Conservation (phyloP, 768 basidiomycete genomes). For the Hysterangium stoloniferum region DNA sequence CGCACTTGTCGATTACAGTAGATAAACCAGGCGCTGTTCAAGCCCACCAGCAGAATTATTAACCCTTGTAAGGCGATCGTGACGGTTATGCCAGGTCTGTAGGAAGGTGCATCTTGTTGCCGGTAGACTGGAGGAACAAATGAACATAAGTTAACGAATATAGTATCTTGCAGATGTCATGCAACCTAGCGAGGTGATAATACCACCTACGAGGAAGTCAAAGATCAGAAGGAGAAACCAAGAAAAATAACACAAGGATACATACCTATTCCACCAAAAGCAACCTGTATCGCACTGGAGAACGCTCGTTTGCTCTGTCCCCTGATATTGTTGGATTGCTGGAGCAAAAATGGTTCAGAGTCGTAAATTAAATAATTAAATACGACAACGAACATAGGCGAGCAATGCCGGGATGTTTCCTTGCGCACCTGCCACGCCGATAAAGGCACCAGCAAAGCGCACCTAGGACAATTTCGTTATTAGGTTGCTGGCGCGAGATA, state of each 20-base stretch:
- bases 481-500: background rate
- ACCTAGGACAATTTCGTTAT: background rate
- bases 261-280: slow-evolving; percentile 9
- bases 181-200: slow-evolving; percentile 2
- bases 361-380: background rate
- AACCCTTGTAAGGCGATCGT: slow-evolving; percentile 7
- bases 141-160: background rate
- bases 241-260: background rate
- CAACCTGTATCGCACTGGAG: slow-evolving; percentile 7
- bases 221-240: background rate
- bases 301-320: slow-evolving; percentile 11
- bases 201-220: slow-evolving; percentile 4
- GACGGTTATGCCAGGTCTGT: slow-evolving; percentile 2
- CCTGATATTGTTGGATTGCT: slow-evolving; percentile 11
- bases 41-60: slow-evolving; percentile 2
- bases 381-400: slow-evolving; percentile 1
- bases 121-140: slow-evolving; percentile 3
- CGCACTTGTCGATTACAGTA: slow-evolving; percentile 9
- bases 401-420: slow-evolving; percentile 9
- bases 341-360: background rate
- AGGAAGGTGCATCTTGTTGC: slow-evolving; percentile 7
- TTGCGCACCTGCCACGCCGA: slow-evolving; percentile 8
- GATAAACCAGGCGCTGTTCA: slow-evolving; percentile 3
- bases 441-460: slow-evolving; percentile 7
- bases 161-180: background rate